A percentile compares a stretch with the other conserved stretches of the same genome.
These are phyloP conservation scores for Phytophthora tubulina DNA, from an alignment of 352 stramenopile genomes.

Conservation along the genomic window DNA sequence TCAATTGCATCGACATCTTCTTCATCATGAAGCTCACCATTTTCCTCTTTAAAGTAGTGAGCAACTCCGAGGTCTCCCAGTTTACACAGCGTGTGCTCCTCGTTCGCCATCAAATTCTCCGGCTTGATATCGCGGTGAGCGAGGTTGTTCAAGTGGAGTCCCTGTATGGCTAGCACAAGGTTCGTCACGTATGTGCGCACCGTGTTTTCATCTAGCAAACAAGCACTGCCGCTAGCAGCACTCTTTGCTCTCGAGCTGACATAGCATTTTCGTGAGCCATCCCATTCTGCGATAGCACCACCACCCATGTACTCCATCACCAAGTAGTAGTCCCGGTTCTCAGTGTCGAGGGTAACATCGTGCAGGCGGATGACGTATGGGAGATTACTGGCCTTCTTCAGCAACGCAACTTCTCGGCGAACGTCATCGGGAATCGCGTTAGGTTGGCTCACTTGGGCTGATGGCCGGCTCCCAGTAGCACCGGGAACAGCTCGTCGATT, in stretches of 20 bases:
- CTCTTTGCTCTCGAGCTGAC: slow-evolving; percentile 55
- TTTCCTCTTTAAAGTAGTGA: slow-evolving; percentile 75
- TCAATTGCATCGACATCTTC: slow-evolving; percentile 58
- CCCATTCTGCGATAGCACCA: slow-evolving; percentile 81
- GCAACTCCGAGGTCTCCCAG: slow-evolving; percentile 86
- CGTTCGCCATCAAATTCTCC: slow-evolving; percentile 79
- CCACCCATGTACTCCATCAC: slow-evolving; percentile 91
- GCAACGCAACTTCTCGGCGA: slow-evolving; percentile 74
- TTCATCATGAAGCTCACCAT: slow-evolving; percentile 61
- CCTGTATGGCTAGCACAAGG: slow-evolving; percentile 74
- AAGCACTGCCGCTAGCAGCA: slow-evolving; percentile 38
- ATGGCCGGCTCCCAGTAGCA: slow-evolving; percentile 23
- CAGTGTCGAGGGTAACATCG: slow-evolving; percentile 79
- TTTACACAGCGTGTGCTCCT: slow-evolving; percentile 71
- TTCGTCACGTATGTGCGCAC: slow-evolving; percentile 67
- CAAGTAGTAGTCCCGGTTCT: slow-evolving; percentile 68
- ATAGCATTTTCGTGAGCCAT: slow-evolving; percentile 71
- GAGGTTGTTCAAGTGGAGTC: slow-evolving; percentile 77
- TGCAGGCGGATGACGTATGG: slow-evolving; percentile 74
- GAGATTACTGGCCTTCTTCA: slow-evolving; percentile 79
- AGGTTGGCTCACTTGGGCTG: slow-evolving; percentile 20
- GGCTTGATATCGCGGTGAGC: slow-evolving; percentile 91
- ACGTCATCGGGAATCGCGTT: slow-evolving; percentile 63
- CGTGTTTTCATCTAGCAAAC: slow-evolving; percentile 54
- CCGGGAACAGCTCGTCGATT: slow-evolving; percentile 55